Evolutionary conservation across 495 filamentous ascomycete genomes (phyloP).

Genomic region (Neurospora cerealis): DNA sequence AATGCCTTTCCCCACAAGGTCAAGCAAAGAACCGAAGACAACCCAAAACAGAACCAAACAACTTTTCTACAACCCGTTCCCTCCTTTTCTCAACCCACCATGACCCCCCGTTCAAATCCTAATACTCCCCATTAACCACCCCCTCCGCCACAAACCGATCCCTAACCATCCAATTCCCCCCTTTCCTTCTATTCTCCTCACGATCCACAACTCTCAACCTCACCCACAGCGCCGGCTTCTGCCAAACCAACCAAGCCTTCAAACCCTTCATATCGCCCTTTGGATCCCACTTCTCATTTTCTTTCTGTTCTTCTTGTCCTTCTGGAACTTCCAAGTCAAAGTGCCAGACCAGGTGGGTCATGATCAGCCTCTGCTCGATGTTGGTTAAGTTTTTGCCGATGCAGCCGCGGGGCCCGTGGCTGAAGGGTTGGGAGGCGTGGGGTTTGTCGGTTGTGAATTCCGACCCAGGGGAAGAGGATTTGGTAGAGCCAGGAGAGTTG

Average conservation of each 20-base stretch:
- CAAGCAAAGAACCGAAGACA: background rate
- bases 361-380: slow-evolving; percentile 10
- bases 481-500: slow-evolving; percentile 4
- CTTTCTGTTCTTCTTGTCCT: background rate
- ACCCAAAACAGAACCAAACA: background rate
- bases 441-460: slow-evolving; percentile 13
- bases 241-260: slow-evolving; percentile 5
- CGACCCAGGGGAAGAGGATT: slow-evolving; percentile 5
- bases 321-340: slow-evolving; percentile 1
- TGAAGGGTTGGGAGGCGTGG: slow-evolving; percentile 28
- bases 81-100: background rate
- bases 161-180: background rate
- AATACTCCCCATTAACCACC: background rate
- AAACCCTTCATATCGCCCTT: slow-evolving; percentile 2
- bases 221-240: slow-evolving; percentile 4
- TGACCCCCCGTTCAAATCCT: background rate
- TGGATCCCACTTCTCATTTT: background rate
- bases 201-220: background rate
- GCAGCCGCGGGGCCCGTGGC: slow-evolving; percentile 32
- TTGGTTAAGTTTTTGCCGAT: slow-evolving; percentile 37
- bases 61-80: background rate
- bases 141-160: background rate
- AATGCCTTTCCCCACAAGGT: too few species aligned
- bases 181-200: background rate
- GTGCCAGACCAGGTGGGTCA: slow-evolving; percentile 3